Percentiles rank a stretch among this genome's conserved stretches.
These are phyloP conservation scores for Tricholoma sp. DNA, from an alignment of 768 basidiomycete genomes.

Conservation along the genomic window DNA sequence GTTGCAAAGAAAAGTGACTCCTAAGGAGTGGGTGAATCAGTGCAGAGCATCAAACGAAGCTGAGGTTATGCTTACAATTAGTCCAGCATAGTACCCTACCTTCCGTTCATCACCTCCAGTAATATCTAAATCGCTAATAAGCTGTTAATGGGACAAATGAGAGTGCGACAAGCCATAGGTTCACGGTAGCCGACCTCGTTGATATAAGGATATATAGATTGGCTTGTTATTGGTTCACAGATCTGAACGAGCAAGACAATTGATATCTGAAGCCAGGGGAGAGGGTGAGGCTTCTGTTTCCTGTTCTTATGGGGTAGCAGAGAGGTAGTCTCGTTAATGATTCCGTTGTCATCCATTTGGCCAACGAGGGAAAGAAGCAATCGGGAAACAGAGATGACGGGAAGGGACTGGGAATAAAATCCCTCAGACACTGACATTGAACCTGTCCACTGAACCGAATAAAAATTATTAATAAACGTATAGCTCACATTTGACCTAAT, in stretches of 20 bases:
- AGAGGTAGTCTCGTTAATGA: background rate
- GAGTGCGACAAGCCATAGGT: background rate
- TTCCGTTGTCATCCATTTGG: background rate
- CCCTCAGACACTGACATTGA: too few relatives aligned
- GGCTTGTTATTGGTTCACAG: slow-evolving; percentile 26
- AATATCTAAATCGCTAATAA: slow-evolving; percentile 32
- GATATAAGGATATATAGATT: slow-evolving; percentile 43
- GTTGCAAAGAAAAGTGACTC: slow-evolving; percentile 59
- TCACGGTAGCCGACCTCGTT: slow-evolving; percentile 30
- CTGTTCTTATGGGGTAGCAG: background rate
- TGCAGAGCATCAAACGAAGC: background rate
- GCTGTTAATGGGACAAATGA: background rate
- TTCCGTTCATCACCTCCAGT: slow-evolving; percentile 38
- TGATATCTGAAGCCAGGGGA: slow-evolving; percentile 34
- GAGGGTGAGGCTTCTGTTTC: slow-evolving; percentile 12
- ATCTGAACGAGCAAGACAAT: slow-evolving; percentile 31
- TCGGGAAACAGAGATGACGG: background rate
- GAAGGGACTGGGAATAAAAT: background rate
- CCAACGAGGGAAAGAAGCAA: background rate
- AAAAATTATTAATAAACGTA: too few relatives aligned
- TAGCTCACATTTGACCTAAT: too few relatives aligned
- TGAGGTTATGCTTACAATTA: slow-evolving; percentile 31
- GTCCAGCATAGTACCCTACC: slow-evolving; percentile 45
- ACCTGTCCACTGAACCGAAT: too few relatives aligned
- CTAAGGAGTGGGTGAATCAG: slow-evolving; percentile 21